Conservation (phyloP, 306 rosid genomes). For the Gastrolobium villosum region DNA sequence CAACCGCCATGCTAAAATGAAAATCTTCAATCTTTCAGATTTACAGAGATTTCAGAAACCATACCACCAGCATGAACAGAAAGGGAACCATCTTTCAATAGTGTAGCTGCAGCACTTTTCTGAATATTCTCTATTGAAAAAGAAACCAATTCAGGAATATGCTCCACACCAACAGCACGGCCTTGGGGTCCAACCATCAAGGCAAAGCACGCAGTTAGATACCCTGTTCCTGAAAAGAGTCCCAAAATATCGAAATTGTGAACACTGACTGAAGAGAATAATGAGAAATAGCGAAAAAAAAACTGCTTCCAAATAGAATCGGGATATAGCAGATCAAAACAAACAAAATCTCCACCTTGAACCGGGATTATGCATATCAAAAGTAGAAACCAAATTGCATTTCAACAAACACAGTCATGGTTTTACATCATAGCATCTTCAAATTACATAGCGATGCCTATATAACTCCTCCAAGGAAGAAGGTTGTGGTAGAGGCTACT, state of each 20-base stretch:
- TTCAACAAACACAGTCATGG: not conserved
- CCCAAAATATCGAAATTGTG: slow-evolving; percentile 8
- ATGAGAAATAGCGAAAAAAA: not conserved
- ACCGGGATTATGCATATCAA: not conserved
- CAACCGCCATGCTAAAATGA: slow-evolving; percentile 16
- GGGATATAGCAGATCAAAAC: slow-evolving; percentile 16
- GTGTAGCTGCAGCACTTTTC: slow-evolving; percentile 86
- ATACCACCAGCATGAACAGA: slow-evolving; percentile 83
- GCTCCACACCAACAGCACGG: slow-evolving; percentile 87
- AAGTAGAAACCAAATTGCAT: slow-evolving; percentile 4
- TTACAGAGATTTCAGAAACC: slow-evolving; percentile 47
- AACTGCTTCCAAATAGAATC: not conserved
- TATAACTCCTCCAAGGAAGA: slow-evolving; percentile 6
- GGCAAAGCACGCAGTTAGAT: slow-evolving; percentile 94
- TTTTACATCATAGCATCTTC: slow-evolving; percentile 25
- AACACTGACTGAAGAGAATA: not conserved
- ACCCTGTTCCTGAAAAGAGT: slow-evolving; percentile 83
- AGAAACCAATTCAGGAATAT: slow-evolving; percentile 91
- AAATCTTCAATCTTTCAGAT: slow-evolving; percentile 36
- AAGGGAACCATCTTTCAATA: slow-evolving; percentile 82
- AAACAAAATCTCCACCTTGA: slow-evolving; percentile 6
- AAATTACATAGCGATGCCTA: slow-evolving; percentile 25
- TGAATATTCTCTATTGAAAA: slow-evolving; percentile 76
- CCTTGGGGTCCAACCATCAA: slow-evolving; percentile 97
- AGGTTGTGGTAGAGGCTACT: not conserved